A percentile compares a stretch with the other conserved stretches of the same genome.
These are phyloP conservation scores for Aurantiochytrium sp. DNA, from an alignment of 108 stramenopile species.

Conservation along the genomic window DNA sequence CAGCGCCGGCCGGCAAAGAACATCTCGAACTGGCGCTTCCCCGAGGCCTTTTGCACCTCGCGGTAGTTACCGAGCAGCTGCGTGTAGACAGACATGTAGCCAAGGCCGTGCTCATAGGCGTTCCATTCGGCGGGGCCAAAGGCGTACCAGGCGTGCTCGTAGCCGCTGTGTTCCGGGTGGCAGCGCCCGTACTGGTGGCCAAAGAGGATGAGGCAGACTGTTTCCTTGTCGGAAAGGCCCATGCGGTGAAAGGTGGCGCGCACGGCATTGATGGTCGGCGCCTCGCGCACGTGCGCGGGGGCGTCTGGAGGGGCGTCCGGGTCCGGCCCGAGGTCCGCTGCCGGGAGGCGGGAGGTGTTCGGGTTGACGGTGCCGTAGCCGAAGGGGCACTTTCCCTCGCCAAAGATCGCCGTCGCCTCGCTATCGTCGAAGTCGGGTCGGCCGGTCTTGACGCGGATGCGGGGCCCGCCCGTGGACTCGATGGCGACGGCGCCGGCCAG, in stretches of 20 bases:
- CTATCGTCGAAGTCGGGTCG: conserved; percentile 64
- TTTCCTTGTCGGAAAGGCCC: conserved; percentile 87
- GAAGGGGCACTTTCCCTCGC: neutral
- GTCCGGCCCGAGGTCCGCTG: conserved; percentile 73
- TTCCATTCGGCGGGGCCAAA: conserved; percentile 90
- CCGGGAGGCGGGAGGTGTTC: conserved; percentile 69
- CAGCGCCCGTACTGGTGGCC: conserved; percentile 91
- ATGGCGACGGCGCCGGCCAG: conserved; percentile 74
- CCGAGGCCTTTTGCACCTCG: conserved; percentile 33
- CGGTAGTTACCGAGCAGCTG: conserved; percentile 81
- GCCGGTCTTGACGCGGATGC: conserved; percentile 69
- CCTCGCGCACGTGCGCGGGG: neutral
- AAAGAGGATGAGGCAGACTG: conserved; percentile 80
- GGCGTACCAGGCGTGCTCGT: conserved; percentile 86
- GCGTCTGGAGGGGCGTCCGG: neutral
- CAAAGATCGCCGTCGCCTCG: conserved; percentile 54
- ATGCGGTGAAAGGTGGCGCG: conserved; percentile 90
- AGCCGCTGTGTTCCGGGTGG: conserved; percentile 81
- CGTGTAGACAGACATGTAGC: conserved; percentile 58
- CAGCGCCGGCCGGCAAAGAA: conserved; percentile 43
- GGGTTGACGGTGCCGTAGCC: neutral
- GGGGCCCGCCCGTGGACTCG: conserved; percentile 71
- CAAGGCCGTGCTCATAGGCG: conserved; percentile 62
- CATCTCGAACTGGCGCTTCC: conserved; percentile 27
- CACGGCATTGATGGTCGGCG: conserved; percentile 51